Base-by-base conservation (phyloP, 768 basidiomycete genomes). In the Kwoniella dejecticola region DNA sequence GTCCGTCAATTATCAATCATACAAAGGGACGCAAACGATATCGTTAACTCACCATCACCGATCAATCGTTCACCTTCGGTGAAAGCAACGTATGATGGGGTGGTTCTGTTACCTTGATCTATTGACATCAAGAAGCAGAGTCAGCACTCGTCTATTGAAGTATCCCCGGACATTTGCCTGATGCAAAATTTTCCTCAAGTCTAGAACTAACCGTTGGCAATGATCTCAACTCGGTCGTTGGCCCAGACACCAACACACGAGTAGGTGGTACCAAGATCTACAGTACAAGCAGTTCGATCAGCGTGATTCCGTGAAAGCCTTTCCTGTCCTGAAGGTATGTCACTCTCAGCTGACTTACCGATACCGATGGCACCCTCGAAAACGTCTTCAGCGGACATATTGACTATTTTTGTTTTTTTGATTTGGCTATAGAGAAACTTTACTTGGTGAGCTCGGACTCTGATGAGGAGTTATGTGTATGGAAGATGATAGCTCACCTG, bases 21-120 rank as follows among this genome's bases (percentile, higher is more conserved):
- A n/a, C n/a, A n/a, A n/a, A 31, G 19, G 23, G 19, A 19, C 26
- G 4, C 17, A 8, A 33, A 6, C 5, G 26, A 27, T 13, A 26
- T 56, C 31, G 3, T 45, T 36, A 21, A 66, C 58, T 60, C 94
- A 75, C 92, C 92, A 86, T 98, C 94, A 80, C 96, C 94, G 79
- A 98, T 98, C 81, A 95, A 82, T 83, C 92, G 92, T 84, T 96
- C 94, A 78, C 92, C 90, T 50, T 87, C 80, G 69, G 93, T 91
- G 85, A 99, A 99, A 74, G 95, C 91, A 82, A 99, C 96, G 82
- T 99, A 99, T 77, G 95, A 99, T 46, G 95, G 95, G 46, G 96
- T 98, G 71, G 95, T 97, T 68, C 95, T 87, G 86, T 97, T 96
- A 74, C 95, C 95, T 89, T 98, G 80, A 76, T 78, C 73, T 71